These are phyloP conservation scores for Fusarium tjaetaba DNA, from an alignment of 2,329 filamentous ascomycete species.

Conservation along the genomic window DNA sequence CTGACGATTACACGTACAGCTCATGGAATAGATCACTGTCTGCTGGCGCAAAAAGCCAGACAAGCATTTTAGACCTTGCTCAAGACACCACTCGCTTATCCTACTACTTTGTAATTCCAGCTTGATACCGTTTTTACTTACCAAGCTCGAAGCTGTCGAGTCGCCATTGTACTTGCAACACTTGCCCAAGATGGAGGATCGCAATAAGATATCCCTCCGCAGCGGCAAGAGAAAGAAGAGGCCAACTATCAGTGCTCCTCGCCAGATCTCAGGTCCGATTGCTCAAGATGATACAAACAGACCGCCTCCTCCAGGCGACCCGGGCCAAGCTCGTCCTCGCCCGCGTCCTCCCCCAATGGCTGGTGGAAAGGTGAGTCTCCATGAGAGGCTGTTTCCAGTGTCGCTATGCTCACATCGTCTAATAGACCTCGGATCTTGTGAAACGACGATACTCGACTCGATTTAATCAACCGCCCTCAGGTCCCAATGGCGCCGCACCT, in stretches of 20 bases:
- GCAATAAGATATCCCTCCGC: constrained; percentile 70
- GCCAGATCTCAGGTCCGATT: constrained; percentile 71
- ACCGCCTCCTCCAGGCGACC: constrained; percentile 38
- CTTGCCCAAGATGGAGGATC: constrained; percentile 62
- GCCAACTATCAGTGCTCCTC: constrained; percentile 70
- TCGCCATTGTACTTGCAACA: constrained; percentile 3
- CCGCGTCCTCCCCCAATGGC: constrained; percentile 60
- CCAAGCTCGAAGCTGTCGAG: neutral
- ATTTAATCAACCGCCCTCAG: constrained; percentile 80
- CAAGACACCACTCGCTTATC: constrained; percentile 10
- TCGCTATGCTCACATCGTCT: constrained; percentile 30
- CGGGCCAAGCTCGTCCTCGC: constrained; percentile 51
- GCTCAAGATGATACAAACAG: constrained; percentile 58
- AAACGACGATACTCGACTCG: constrained; percentile 95
- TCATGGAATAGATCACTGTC: constrained; percentile 24
- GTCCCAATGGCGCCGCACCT: constrained; percentile 75
- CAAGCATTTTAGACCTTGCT: constrained; percentile 7
- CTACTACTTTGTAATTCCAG: neutral
- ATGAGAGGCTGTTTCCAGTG: constrained; percentile 2
- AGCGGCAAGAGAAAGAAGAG: constrained; percentile 70
- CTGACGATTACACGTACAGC: constrained; percentile 28
- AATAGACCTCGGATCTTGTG: constrained; percentile 80
- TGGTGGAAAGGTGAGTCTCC: constrained; percentile 63
- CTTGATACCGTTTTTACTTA: neutral
- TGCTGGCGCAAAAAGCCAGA: constrained; percentile 32